A percentile compares a stretch with the other conserved stretches of the same genome.
Conservation (phyloP, 129 eudicot species). For the Centaurea solstitialis region DNA sequence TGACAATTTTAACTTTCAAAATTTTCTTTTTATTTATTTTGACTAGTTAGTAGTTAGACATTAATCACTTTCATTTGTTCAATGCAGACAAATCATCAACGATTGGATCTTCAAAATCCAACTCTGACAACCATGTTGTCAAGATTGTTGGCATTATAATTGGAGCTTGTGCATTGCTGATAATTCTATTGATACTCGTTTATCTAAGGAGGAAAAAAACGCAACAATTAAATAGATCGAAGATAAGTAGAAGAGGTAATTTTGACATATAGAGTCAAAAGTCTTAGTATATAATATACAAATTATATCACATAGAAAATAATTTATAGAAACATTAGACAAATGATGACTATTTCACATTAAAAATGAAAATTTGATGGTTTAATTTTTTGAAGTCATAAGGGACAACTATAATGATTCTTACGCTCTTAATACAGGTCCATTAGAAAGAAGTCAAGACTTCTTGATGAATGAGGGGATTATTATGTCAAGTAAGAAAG, state of each 20-base stretch:
- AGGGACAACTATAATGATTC: neutral
- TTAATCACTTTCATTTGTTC: neutral
- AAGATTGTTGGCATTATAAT: conserved; percentile 35
- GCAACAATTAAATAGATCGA: conserved; percentile 4
- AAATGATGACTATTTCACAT: neutral
- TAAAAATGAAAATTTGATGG: no score
- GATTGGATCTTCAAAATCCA: conserved; percentile 23
- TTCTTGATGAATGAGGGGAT: conserved; percentile 42
- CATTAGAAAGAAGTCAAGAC: conserved; percentile 64
- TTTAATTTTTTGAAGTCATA: neutral
- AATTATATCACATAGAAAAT: neutral
- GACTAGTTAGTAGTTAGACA: neutral
- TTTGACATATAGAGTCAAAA: conserved; percentile 2
- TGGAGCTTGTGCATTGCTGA: conserved; percentile 32
- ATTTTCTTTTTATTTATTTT: neutral
- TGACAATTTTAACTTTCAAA: neutral
- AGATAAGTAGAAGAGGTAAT: conserved; percentile 29
- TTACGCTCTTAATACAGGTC: conserved; percentile 27
- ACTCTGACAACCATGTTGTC: conserved; percentile 33
- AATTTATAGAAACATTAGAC: neutral
- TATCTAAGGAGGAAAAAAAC: conserved; percentile 36
- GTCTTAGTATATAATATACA: neutral
- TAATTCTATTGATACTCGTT: conserved; percentile 25
- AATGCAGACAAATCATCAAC: conserved; percentile 42
- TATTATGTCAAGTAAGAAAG: conserved; percentile 45